Percentiles rank a stretch among this genome's conserved stretches.
Evolutionary conservation across 164 flowering plant species (phyloP).

Genomic region (Akebia trifoliata): DNA sequence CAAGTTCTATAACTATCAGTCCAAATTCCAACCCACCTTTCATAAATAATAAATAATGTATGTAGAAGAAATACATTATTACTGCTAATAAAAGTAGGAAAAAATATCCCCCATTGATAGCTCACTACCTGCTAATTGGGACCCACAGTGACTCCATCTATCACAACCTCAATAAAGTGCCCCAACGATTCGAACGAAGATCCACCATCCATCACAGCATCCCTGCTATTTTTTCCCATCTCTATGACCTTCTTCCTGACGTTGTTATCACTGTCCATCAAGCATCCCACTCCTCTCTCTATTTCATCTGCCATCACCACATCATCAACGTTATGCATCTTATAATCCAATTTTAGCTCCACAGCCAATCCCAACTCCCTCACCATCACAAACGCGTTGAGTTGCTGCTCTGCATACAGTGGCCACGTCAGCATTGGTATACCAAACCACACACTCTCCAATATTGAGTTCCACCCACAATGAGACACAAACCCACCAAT

Average conservation of each 20-base stretch:
- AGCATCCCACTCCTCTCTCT: neutral
- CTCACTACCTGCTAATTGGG: too few relatives aligned
- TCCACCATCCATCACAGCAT: conserved; percentile 1
- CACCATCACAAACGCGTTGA: conserved; percentile 10
- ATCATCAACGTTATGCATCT: neutral
- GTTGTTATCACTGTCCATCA: neutral
- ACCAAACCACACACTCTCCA: conserved; percentile 22
- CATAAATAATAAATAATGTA: too few relatives aligned
- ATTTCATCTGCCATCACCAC: conserved; percentile 1
- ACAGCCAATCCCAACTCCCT: conserved; percentile 14
- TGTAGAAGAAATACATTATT: too few relatives aligned
- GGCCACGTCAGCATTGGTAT: conserved; percentile 17
- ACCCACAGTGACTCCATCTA: too few relatives aligned
- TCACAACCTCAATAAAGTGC: neutral
- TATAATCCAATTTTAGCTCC: conserved; percentile 18
- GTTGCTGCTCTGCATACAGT: conserved; percentile 12
- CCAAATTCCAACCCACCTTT: too few relatives aligned
- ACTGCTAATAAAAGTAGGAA: too few relatives aligned
- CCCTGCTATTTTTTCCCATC: neutral
- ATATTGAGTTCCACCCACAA: conserved; percentile 21
- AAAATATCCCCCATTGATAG: too few relatives aligned
- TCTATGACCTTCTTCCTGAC: neutral
- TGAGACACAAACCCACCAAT: conserved; percentile 18
- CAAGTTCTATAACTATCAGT: too few relatives aligned
- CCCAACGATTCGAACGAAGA: neutral